Percentiles rank a stretch among this genome's conserved stretches.
Conservation (phyloP, 352 stramenopile species). For the Phytopythium ostracodes region DNA sequence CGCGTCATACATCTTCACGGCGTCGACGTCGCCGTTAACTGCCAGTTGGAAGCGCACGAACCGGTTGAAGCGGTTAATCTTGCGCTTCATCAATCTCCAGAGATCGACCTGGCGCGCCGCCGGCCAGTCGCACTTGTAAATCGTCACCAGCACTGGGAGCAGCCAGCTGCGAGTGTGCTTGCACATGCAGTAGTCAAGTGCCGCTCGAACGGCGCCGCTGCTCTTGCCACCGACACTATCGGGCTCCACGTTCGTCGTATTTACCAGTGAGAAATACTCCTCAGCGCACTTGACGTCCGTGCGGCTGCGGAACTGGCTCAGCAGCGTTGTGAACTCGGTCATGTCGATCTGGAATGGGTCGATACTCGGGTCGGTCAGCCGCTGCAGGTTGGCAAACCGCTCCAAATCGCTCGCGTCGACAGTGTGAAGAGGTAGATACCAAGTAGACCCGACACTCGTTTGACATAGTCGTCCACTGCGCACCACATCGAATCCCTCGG, state of each 20-base stretch:
- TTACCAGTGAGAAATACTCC: background rate
- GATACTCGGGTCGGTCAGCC: background rate
- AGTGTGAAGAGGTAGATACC: background rate
- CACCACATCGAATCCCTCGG: background rate
- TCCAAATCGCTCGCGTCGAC: background rate
- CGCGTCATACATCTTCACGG: constrained; percentile 1
- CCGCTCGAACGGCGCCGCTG: background rate
- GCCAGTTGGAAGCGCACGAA: constrained; percentile 7
- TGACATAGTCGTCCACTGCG: background rate
- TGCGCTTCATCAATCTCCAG: background rate
- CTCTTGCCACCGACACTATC: background rate
- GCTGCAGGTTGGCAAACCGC: background rate
- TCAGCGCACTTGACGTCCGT: background rate
- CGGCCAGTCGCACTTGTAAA: constrained; percentile 2
- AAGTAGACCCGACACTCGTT: background rate
- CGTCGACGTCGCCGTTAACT: background rate
- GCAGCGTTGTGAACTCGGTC: background rate
- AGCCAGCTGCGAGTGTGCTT: background rate
- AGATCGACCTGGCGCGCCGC: background rate
- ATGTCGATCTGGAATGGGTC: background rate
- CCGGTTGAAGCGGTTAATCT: background rate
- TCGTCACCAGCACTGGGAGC: background rate
- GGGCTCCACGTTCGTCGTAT: background rate
- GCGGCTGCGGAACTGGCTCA: background rate
- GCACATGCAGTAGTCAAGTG: background rate